Percentiles rank a stretch among this genome's conserved stretches.
These are phyloP conservation scores for Aspergillus japonicus DNA, from an alignment of 2,329 filamentous ascomycete genomes.

Conservation along the genomic window DNA sequence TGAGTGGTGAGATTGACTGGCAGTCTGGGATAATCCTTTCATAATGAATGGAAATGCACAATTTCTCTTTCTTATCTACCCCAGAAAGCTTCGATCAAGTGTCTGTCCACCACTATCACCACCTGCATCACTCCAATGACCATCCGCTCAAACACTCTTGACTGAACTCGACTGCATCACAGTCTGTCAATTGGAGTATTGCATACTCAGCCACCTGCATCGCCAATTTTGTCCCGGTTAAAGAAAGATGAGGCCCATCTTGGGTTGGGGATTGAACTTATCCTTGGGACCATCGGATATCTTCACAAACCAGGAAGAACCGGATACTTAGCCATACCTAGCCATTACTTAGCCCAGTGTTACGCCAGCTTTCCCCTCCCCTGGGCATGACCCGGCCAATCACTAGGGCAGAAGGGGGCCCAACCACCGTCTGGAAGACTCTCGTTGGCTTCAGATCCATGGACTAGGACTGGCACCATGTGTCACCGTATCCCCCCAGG, in stretches of 20 bases:
- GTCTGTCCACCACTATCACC: not conserved
- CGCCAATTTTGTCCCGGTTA: not conserved
- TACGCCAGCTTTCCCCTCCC: constrained; percentile 10
- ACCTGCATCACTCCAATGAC: not conserved
- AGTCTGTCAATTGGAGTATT: not conserved
- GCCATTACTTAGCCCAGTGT: not conserved
- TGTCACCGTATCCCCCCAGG: constrained; percentile 6
- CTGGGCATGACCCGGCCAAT: not conserved
- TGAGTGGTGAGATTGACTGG: not conserved
- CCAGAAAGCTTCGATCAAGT: not conserved
- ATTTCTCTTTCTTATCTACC: not conserved
- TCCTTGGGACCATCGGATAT: not conserved
- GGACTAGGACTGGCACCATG: not conserved
- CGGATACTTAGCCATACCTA: not conserved
- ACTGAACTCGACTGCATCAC: not conserved
- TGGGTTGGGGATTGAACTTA: constrained; percentile 1
- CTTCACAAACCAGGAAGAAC: not conserved
- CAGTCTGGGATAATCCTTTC: not conserved
- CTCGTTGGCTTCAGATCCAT: constrained; percentile 7
- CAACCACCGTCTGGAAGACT: constrained; percentile 12
- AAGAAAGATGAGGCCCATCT: not conserved
- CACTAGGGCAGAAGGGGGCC: not conserved
- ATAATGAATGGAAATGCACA: not conserved
- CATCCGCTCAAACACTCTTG: not conserved
- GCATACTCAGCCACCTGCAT: not conserved